Percentiles rank a stretch among this genome's conserved stretches.
phyloP scores from a whole-genome alignment of 345 rosid genomes.

The Gossypium mustelinum region DNA sequence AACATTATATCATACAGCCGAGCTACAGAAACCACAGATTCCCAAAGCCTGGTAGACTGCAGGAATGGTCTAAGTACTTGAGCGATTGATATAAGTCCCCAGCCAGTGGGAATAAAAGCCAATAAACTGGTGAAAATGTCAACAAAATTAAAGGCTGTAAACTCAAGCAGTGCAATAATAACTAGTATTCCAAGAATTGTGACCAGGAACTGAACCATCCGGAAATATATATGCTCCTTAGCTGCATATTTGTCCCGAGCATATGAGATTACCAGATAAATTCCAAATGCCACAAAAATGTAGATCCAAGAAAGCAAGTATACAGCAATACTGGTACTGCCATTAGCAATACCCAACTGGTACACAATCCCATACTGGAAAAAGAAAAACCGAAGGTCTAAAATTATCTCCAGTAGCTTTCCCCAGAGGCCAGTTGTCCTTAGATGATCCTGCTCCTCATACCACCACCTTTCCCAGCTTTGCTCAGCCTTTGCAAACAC shows the following conservation, averaged over 20 bases:
- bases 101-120: constrained; percentile 72
- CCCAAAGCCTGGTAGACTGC: constrained; percentile 44
- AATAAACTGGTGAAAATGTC: constrained; percentile 63
- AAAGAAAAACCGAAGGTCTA: constrained; percentile 70
- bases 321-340: constrained; percentile 50
- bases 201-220: constrained; percentile 65
- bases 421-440: constrained; percentile 62
- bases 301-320: constrained; percentile 63
- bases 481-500: constrained; percentile 63
- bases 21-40: constrained; percentile 51
- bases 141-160: constrained; percentile 41
- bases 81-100: constrained; percentile 54
- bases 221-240: constrained; percentile 58
- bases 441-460: constrained; percentile 72
- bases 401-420: constrained; percentile 46
- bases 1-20: constrained; percentile 60
- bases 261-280: constrained; percentile 43
- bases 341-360: constrained; percentile 53
- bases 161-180: constrained; percentile 48
- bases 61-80: constrained; percentile 52
- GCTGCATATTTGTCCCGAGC: constrained; percentile 60
- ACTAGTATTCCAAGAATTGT: constrained; percentile 41
- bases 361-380: constrained; percentile 66
- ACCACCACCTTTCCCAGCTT: constrained; percentile 81
- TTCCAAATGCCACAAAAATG: constrained; percentile 36